phyloP scores from a whole-genome alignment of 805 yeast species.

The Kuraishia capsulata region DNA sequence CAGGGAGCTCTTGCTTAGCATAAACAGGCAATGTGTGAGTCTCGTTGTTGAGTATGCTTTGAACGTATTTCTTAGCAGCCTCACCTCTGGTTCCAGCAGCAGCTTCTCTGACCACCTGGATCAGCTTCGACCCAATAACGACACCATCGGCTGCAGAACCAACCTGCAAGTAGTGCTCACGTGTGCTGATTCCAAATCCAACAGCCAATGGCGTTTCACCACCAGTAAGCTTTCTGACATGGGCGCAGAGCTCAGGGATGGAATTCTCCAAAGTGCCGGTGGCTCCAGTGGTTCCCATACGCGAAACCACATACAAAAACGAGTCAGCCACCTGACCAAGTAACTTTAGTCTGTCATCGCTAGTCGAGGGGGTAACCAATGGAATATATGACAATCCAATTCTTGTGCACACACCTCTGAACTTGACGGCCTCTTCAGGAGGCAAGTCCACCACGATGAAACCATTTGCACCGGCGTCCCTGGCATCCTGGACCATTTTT shows the following conservation, averaged over 20 bases:
- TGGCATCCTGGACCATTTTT: conserved; percentile 67
- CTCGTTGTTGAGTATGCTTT: conserved; percentile 57
- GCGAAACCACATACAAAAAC: conserved; percentile 90
- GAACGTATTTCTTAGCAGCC: conserved; percentile 58
- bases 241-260: conserved; percentile 57
- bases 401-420: conserved; percentile 62
- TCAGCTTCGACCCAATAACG: conserved; percentile 85
- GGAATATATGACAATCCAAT: conserved; percentile 82
- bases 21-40: conserved; percentile 17
- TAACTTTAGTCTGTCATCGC: conserved; percentile 75
- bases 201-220: conserved; percentile 80
- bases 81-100: conserved; percentile 50
- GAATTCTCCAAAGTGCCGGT: conserved; percentile 52
- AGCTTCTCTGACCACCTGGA: conserved; percentile 61
- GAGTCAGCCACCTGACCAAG: conserved; percentile 87
- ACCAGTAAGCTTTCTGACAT: conserved; percentile 70
- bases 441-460: conserved; percentile 93
- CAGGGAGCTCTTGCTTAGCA: conserved; percentile 1
- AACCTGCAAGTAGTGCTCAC: conserved; percentile 79
- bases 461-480: conserved; percentile 88
- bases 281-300: conserved; percentile 98
- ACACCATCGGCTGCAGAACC: conserved; percentile 88
- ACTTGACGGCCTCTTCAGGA: conserved; percentile 91
- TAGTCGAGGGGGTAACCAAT: conserved; percentile 92
- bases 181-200: conserved; percentile 93